Percentiles rank a stretch among this genome's conserved stretches.
phyloP scores from a whole-genome alignment of 1,139 yeast species.

The Pichia sp. region DNA sequence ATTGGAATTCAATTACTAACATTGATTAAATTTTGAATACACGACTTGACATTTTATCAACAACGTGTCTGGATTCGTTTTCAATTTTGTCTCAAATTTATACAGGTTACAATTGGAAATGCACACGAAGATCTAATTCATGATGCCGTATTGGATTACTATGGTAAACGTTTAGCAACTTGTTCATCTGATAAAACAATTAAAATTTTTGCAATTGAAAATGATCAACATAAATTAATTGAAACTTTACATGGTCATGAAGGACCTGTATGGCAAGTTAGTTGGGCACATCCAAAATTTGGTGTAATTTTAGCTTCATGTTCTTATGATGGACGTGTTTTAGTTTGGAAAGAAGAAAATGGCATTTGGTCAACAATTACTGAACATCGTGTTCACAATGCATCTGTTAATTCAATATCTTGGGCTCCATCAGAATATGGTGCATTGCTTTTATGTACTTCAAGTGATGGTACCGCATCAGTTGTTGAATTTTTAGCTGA shows the following conservation, averaged over 20 bases:
- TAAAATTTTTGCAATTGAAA: conserved; percentile 86
- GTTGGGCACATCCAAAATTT: conserved; percentile 99
- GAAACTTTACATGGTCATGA: conserved; percentile 87
- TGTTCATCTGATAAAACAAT: conserved; percentile 93
- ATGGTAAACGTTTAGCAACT: conserved; percentile 92
- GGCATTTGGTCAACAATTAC: conserved; percentile 87
- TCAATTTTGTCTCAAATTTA: too few relatives aligned
- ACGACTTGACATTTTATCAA: too few relatives aligned
- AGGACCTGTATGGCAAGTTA: conserved; percentile 98
- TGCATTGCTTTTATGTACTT: conserved; percentile 82
- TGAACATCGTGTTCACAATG: conserved; percentile 83
- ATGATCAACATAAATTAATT: conserved; percentile 68
- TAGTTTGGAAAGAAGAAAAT: conserved; percentile 92
- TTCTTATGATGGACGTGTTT: conserved; percentile 89
- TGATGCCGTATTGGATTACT: conserved; percentile 94
- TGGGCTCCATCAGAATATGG: conserved; percentile 99
- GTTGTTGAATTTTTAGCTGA: conserved; percentile 89
- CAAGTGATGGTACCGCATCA: conserved; percentile 89
- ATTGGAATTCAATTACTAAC: too few relatives aligned
- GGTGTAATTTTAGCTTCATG: conserved; percentile 93
- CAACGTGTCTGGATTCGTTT: too few relatives aligned
- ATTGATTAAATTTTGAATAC: too few relatives aligned
- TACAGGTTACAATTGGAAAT: conserved; percentile 61
- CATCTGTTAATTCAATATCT: conserved; percentile 86
- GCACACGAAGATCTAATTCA: conserved; percentile 89